Conservation (phyloP, 2,329 filamentous ascomycete genomes). For the Aspergillus nomiae region DNA sequence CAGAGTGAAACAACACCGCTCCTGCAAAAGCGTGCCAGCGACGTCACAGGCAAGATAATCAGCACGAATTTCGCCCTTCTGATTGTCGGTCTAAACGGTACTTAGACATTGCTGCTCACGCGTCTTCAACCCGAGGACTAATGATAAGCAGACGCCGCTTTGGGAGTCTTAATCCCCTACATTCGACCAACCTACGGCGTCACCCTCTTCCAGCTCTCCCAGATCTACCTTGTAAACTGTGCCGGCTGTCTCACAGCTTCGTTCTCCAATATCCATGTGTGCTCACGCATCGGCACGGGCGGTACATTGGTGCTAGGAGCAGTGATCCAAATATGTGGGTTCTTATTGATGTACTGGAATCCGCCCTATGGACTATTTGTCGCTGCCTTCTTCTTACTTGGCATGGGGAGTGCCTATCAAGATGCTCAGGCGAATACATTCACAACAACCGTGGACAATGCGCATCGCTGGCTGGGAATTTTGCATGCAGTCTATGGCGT, state of each 20-base stretch:
- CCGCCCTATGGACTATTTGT: constrained; percentile 23
- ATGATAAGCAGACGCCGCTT: constrained; percentile 19
- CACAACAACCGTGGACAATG: constrained; percentile 21
- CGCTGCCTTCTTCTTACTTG: constrained; percentile 24
- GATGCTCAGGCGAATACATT: constrained; percentile 27
- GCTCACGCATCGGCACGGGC: constrained; percentile 24
- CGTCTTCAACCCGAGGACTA: neutral
- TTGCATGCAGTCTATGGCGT: constrained; percentile 26
- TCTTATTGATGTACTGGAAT: constrained; percentile 25
- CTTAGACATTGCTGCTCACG: neutral
- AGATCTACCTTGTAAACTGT: constrained; percentile 27
- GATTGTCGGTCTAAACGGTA: constrained; percentile 25
- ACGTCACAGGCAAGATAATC: constrained; percentile 21
- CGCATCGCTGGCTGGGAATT: constrained; percentile 27
- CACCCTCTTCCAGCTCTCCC: constrained; percentile 24
- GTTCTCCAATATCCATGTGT: constrained; percentile 28
- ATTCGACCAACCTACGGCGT: constrained; percentile 24
- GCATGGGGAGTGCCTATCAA: constrained; percentile 22
- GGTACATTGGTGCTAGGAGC: constrained; percentile 25
- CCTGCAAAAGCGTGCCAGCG: constrained; percentile 14
- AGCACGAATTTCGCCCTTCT: constrained; percentile 24
- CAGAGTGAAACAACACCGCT: neutral
- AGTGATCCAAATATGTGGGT: constrained; percentile 21
- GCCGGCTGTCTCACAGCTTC: constrained; percentile 22
- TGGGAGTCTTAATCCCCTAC: constrained; percentile 27